Evolutionary conservation across 345 rosid genomes (phyloP), one percentile per base, ranked within the genome.

Genomic region (Populus simonii): DNA sequence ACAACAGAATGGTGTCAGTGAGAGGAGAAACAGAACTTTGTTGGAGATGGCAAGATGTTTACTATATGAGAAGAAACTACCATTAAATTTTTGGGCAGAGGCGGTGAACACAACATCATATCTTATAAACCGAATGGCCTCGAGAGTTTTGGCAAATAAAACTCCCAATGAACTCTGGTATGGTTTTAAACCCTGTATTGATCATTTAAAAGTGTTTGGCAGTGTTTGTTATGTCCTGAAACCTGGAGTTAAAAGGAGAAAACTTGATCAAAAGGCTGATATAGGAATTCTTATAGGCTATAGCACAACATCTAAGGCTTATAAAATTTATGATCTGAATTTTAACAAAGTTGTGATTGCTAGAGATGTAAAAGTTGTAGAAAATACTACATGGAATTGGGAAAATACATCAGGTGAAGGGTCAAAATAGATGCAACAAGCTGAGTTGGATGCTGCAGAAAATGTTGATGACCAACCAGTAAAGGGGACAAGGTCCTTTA

Each of bases 61-160:
- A 2, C 5, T 62, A 4, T 23, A 23, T 23, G 1, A 63, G 2
- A 23, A 23, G 18, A 10, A 23, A 5, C 27, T 23, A 8, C 2
- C 8, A 0, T 1, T 17, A 1, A 51, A 17, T 0, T 51, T 51
- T 1, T 51, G 1, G 8, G 8, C 3, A 18, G 2, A 23, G 0
- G 2, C 2, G 0, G 8, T 51, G 17, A 51, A 18, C n/a, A 51
- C 3, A 51, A 0, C n/a, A 51, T 51, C n/a, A 7, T 51, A 51
- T 20, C 22, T 18, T 18, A 0, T 17, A 18, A 51, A 51, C 1
- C 9, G 3, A 6, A 18, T 51, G 3, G 8, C 22, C n/a, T 17
- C 1, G 6, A 51, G 22, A 51, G 22, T 0, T 1, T 18, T 51
- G 0, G 0, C 0, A 5, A 3, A 51, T 2, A 0, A 18, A 2